phyloP scores from a whole-genome alignment of 768 basidiomycete species.

The Ramaria sp. region DNA sequence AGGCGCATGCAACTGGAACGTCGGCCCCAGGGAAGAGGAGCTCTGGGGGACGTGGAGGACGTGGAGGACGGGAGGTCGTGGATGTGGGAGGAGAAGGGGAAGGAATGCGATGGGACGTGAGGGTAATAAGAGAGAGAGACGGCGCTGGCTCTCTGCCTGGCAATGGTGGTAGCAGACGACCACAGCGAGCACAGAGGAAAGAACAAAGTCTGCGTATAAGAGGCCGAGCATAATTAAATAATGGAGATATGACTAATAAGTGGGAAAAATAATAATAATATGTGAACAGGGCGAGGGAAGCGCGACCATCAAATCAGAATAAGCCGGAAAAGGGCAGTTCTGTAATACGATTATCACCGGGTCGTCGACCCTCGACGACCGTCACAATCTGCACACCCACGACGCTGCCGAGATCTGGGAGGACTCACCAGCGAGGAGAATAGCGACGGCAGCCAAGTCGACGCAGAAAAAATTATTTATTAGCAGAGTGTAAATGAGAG shows the following conservation, averaged over 20 bases:
- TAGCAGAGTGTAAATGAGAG: not conserved
- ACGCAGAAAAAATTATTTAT: not conserved
- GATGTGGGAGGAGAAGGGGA: constrained; percentile 7
- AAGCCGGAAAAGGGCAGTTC: constrained; percentile 6
- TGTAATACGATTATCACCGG: constrained; percentile 6
- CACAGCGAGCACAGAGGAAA: not conserved
- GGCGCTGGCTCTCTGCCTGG: too few species aligned
- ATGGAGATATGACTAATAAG: not conserved
- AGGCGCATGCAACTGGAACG: not conserved
- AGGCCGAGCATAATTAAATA: not conserved
- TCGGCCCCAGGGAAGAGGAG: not conserved
- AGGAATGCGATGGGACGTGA: constrained; percentile 6
- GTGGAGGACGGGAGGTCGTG: constrained; percentile 10
- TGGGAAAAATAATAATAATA: constrained; percentile 1
- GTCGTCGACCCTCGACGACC: constrained; percentile 8
- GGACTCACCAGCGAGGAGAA: not conserved
- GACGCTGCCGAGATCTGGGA: not conserved
- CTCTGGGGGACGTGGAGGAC: constrained; percentile 4
- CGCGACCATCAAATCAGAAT: constrained; percentile 10
- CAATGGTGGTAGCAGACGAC: not conserved
- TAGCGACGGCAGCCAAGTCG: not conserved
- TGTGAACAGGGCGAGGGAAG: constrained; percentile 8
- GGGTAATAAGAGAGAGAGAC: not conserved
- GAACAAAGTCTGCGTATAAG: not conserved
- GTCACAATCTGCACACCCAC: constrained; percentile 6